Percentiles rank a stretch among this genome's conserved stretches.
phyloP scores from a whole-genome alignment of 1,284 basidiomycete genomes.

The Clitocybe nebularis region DNA sequence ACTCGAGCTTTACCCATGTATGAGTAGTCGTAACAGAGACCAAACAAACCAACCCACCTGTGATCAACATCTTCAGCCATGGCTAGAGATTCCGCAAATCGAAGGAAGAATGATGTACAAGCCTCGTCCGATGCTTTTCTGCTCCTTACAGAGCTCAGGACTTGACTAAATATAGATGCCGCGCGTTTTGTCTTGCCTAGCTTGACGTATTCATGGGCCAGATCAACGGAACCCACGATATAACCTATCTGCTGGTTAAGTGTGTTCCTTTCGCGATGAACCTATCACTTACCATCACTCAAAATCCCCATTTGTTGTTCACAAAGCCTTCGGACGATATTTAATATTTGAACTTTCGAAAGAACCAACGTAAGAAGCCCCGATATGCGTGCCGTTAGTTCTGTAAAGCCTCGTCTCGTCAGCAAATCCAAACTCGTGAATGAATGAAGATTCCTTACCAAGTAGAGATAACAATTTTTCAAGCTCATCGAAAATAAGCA shows the following conservation, averaged over 20 bases:
- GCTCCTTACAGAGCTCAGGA: constrained; percentile 41
- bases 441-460: constrained; percentile 32
- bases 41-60: constrained; percentile 43
- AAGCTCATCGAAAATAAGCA: constrained; percentile 44
- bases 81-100: constrained; percentile 66
- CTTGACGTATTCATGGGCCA: constrained; percentile 74
- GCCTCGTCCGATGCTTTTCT: constrained; percentile 45
- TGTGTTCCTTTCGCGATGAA: neutral
- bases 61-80: constrained; percentile 54
- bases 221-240: constrained; percentile 58
- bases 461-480: constrained; percentile 45
- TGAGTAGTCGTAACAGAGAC: neutral
- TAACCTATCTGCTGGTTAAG: constrained; percentile 45
- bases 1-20: constrained; percentile 35
- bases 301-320: constrained; percentile 36
- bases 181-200: constrained; percentile 75
- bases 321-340: constrained; percentile 42
- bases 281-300: constrained; percentile 45
- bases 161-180: constrained; percentile 55
- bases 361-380: constrained; percentile 53
- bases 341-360: constrained; percentile 53
- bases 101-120: constrained; percentile 54
- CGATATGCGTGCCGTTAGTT: constrained; percentile 61
- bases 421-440: constrained; percentile 13
- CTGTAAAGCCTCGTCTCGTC: too few species aligned